These are phyloP conservation scores for Eutypa lata DNA, from an alignment of 2,329 filamentous ascomycete genomes.

Conservation along the genomic window DNA sequence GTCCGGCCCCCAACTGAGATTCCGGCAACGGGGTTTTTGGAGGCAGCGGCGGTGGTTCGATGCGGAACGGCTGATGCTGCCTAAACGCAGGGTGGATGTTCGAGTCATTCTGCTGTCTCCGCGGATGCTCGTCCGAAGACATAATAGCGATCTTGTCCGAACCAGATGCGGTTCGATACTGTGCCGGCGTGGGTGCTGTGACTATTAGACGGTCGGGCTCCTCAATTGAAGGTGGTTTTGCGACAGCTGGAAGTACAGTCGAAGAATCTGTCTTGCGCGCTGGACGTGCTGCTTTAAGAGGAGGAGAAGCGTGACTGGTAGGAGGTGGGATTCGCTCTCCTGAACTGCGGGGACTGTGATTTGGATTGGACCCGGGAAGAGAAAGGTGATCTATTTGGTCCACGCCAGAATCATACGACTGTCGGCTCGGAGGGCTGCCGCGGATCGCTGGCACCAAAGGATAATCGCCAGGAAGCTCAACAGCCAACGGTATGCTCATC, in stretches of 20 bases:
- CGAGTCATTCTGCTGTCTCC: constrained; percentile 29
- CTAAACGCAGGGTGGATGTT: constrained; percentile 20
- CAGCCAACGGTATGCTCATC: constrained; percentile 47
- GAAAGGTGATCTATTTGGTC: constrained; percentile 50
- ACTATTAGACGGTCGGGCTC: constrained; percentile 53
- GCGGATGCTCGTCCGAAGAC: constrained; percentile 56
- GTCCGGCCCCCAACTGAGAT: constrained; percentile 32
- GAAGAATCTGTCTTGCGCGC: constrained; percentile 20
- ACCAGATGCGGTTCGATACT: constrained; percentile 56
- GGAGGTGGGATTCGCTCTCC: constrained; percentile 40
- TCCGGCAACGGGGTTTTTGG: constrained; percentile 73
- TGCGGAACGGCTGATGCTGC: constrained; percentile 37
- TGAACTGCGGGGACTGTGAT: constrained; percentile 48
- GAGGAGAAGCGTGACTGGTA: constrained; percentile 28
- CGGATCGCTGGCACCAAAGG: constrained; percentile 36
- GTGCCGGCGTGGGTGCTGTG: constrained; percentile 55
- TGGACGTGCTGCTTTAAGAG: constrained; percentile 27
- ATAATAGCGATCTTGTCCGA: constrained; percentile 68
- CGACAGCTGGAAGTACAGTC: constrained; percentile 10
- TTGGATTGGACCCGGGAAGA: constrained; percentile 27
- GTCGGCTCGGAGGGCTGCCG: constrained; percentile 40
- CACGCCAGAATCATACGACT: constrained; percentile 55
- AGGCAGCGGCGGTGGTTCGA: constrained; percentile 68
- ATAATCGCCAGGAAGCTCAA: constrained; percentile 57
- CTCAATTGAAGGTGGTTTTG: constrained; percentile 29